These are phyloP conservation scores for Oidiodendron maius DNA, from an alignment of 495 filamentous ascomycete genomes.

Conservation along the genomic window DNA sequence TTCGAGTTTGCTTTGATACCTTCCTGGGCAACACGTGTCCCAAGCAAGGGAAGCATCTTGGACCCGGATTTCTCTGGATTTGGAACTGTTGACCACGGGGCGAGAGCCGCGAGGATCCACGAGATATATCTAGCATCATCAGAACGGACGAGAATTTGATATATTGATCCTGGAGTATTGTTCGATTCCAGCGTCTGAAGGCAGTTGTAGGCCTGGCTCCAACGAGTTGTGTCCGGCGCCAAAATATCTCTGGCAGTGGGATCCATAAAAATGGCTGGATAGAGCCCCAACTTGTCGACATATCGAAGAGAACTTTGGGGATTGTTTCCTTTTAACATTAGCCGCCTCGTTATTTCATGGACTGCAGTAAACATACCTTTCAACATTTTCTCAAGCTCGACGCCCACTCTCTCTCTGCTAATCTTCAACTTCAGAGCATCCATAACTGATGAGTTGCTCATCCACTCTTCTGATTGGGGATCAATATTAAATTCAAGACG, in stretches of 20 bases:
- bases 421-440: slow-evolving; percentile 81
- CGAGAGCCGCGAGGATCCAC: slow-evolving; percentile 70
- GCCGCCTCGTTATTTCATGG: not conserved
- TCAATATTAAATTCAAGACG: slow-evolving; percentile 76
- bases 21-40: slow-evolving; percentile 58
- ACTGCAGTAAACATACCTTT: slow-evolving; percentile 44
- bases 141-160: slow-evolving; percentile 49
- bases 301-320: slow-evolving; percentile 63
- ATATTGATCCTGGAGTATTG: slow-evolving; percentile 42
- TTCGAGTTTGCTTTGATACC: slow-evolving; percentile 78
- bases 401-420: slow-evolving; percentile 78
- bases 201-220: slow-evolving; percentile 46
- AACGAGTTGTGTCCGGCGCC: slow-evolving; percentile 32
- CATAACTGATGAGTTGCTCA: slow-evolving; percentile 69
- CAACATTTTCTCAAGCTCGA: slow-evolving; percentile 88
- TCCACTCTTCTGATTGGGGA: slow-evolving; percentile 50
- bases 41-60: slow-evolving; percentile 43
- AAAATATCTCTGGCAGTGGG: slow-evolving; percentile 37
- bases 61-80: slow-evolving; percentile 33
- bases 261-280: slow-evolving; percentile 74
- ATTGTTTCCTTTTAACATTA: slow-evolving; percentile 49
- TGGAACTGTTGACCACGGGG: slow-evolving; percentile 65
- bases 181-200: slow-evolving; percentile 38
- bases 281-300: slow-evolving; percentile 69
- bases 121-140: slow-evolving; percentile 57